phyloP scores from a whole-genome alignment of 2,329 filamentous ascomycete genomes.

The Macrophomina tecta region DNA sequence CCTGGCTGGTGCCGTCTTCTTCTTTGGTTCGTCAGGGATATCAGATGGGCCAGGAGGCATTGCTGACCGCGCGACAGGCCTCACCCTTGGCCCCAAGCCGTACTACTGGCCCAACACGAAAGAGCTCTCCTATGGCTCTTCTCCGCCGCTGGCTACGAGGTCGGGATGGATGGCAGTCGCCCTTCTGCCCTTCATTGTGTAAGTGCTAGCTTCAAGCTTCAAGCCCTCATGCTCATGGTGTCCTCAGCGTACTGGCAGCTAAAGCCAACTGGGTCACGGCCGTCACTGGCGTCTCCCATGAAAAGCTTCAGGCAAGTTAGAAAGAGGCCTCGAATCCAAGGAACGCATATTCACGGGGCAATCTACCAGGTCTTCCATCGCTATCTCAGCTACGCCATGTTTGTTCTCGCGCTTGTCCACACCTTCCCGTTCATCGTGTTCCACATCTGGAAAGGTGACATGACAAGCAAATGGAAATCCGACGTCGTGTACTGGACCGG shows the following conservation, averaged over 20 bases:
- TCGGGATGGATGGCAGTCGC: constrained; percentile 40
- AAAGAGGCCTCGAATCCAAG: too few relatives aligned
- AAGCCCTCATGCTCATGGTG: not conserved
- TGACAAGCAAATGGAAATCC: constrained; percentile 54
- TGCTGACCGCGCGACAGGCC: not conserved
- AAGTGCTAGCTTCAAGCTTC: not conserved
- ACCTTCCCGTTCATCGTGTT: constrained; percentile 66
- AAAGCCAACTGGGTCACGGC: constrained; percentile 64
- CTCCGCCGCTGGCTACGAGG: constrained; percentile 39
- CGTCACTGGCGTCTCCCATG: constrained; percentile 62
- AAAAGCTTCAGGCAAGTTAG: constrained; percentile 57
- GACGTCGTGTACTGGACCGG: constrained; percentile 62
- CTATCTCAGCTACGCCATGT: constrained; percentile 54
- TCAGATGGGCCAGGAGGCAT: not conserved
- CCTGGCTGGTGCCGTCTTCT: constrained; percentile 35
- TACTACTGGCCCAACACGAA: constrained; percentile 31
- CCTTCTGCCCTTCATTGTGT: constrained; percentile 40
- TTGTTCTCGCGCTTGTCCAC: constrained; percentile 62
- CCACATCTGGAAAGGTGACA: constrained; percentile 55
- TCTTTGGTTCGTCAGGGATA: constrained; percentile 33
- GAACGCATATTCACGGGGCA: not conserved
- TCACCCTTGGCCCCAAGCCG: constrained; percentile 27
- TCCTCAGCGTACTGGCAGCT: constrained; percentile 50
- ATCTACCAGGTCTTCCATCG: constrained; percentile 35
- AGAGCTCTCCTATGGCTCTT: constrained; percentile 29